These are phyloP conservation scores for Plasmodium vivax DNA, from an alignment of 169 alveolate genomes.

Conservation along the genomic window DNA sequence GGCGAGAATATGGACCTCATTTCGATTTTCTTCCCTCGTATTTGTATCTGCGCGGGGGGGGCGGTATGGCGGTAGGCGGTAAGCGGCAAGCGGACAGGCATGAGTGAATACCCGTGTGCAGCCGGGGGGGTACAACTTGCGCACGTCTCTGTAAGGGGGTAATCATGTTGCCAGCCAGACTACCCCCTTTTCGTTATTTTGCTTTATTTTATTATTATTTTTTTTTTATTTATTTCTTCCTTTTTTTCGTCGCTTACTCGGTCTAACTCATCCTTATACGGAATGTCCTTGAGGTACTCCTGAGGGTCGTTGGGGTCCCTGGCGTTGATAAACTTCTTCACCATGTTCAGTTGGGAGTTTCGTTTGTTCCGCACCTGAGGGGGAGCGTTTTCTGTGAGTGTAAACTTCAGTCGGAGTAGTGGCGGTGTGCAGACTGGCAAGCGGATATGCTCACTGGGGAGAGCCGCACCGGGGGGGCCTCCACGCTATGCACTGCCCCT, in stretches of 20 bases:
- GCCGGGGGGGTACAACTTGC: not conserved
- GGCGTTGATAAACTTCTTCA: slow-evolving; percentile 41
- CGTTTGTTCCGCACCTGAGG: slow-evolving; percentile 8
- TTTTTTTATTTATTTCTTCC: not conserved
- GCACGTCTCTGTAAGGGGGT: not conserved
- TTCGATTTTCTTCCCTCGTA: slow-evolving; percentile 62
- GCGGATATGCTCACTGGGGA: not conserved
- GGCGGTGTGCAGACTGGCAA: not conserved
- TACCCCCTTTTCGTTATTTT: not conserved
- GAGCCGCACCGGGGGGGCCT: not conserved
- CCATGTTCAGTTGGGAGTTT: slow-evolving; percentile 22
- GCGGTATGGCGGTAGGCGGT: no score
- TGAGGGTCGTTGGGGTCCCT: slow-evolving; percentile 73
- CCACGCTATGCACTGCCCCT: not conserved
- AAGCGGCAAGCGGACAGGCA: not conserved
- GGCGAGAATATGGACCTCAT: slow-evolving; percentile 72
- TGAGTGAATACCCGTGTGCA: not conserved
- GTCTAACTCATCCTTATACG: slow-evolving; percentile 70
- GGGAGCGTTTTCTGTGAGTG: not conserved
- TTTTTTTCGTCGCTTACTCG: slow-evolving; percentile 18
- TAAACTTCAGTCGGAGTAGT: not conserved
- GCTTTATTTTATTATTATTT: no score
- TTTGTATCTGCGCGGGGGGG: slow-evolving; percentile 47
- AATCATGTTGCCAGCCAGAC: not conserved
- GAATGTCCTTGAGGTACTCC: slow-evolving; percentile 65